phyloP scores from a whole-genome alignment of 1,284 basidiomycete genomes.

The Ceratobasidium sp. region DNA sequence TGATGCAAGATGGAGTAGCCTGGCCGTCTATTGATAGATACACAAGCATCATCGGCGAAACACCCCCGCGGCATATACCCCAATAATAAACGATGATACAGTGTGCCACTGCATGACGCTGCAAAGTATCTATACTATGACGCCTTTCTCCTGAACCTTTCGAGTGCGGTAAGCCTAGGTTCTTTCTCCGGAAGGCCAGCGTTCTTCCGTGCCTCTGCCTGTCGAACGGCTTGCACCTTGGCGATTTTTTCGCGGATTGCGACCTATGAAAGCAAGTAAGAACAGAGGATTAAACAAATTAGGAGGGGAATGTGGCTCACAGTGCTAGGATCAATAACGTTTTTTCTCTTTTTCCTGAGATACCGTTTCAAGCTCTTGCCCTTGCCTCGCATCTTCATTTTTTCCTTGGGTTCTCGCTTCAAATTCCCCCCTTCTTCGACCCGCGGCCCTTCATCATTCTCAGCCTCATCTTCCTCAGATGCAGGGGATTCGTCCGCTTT shows the following conservation, averaged over 20 bases:
- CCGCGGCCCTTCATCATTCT: slow-evolving; percentile 48
- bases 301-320: slow-evolving; percentile 61
- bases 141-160: slow-evolving; percentile 60
- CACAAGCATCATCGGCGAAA: neutral
- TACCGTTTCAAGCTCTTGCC: slow-evolving; percentile 85
- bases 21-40: neutral
- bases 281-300: slow-evolving; percentile 9
- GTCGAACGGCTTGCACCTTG: slow-evolving; percentile 50
- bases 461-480: slow-evolving; percentile 42
- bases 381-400: slow-evolving; percentile 84
- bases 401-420: slow-evolving; percentile 65
- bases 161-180: slow-evolving; percentile 61
- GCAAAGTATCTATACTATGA: neutral
- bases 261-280: slow-evolving; percentile 55
- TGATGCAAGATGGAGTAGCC: neutral
- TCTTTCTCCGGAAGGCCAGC: slow-evolving; percentile 50
- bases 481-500: slow-evolving; percentile 63
- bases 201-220: slow-evolving; percentile 54
- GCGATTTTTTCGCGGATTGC: slow-evolving; percentile 73
- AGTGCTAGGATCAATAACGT: slow-evolving; percentile 86
- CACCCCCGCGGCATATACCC: too few species aligned
- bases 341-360: slow-evolving; percentile 89
- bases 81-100: neutral
- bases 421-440: slow-evolving; percentile 49
- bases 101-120: too few species aligned